Evolutionary conservation across 345 rosid genomes (phyloP).

Genomic region (Linum lewisii): DNA sequence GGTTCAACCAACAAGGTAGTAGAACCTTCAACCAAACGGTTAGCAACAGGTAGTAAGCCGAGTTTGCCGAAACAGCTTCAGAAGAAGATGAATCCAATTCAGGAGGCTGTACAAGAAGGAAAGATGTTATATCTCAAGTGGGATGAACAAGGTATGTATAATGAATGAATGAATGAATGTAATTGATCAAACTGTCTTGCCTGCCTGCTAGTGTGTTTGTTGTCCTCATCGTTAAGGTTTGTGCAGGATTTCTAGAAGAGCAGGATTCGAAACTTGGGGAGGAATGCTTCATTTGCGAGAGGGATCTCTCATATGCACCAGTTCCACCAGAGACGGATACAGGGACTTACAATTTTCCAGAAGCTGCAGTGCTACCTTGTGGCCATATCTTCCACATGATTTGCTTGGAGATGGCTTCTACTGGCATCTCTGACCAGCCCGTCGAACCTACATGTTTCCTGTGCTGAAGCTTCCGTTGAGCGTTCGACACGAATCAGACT

Average conservation of each 20-base stretch:
- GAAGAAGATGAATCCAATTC: not conserved
- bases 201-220: too few relatives aligned
- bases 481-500: too few relatives aligned
- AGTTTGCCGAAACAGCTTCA: not conserved
- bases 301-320: slow-evolving; percentile 28
- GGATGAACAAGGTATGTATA: not conserved
- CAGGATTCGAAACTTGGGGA: not conserved
- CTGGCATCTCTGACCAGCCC: slow-evolving; percentile 16
- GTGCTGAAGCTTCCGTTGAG: slow-evolving; percentile 16
- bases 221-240: too few relatives aligned
- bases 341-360: slow-evolving; percentile 15
- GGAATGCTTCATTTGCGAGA: slow-evolving; percentile 30
- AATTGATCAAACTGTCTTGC: too few relatives aligned
- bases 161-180: too few relatives aligned
- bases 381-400: slow-evolving; percentile 35
- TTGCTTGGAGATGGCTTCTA: slow-evolving; percentile 27
- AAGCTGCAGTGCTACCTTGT: slow-evolving; percentile 34
- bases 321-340: slow-evolving; percentile 15
- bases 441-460: slow-evolving; percentile 31
- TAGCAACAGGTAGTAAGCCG: not conserved
- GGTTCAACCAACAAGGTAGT: not conserved
- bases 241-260: not conserved
- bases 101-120: not conserved
- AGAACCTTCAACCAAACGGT: not conserved
- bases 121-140: not conserved